Evolutionary conservation across 805 yeast species (phyloP), one percentile per base, ranked within the genome.

Genomic region (Yueomyces sp.): DNA sequence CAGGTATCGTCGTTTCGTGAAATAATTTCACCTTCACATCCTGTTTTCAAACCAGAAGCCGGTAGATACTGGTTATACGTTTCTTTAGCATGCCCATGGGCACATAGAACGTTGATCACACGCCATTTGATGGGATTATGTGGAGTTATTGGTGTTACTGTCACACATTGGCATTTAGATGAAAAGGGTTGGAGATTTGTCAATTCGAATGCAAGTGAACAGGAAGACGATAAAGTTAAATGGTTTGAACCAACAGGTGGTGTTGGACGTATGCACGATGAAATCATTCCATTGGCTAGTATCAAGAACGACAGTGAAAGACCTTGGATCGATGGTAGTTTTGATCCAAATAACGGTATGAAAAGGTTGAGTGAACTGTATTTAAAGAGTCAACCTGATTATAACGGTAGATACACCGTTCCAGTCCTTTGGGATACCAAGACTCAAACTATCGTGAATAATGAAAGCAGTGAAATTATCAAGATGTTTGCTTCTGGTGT

Each of bases 11-110:
- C 60, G n/a, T 86, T 86, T 62, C 71, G 94, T 57, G 74, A 81
- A 55, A 62, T 64, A 28, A 77, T 87, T 39, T 74, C 83, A 2
- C 52, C 72, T 4, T 8, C 38, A n/a, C 84, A 79, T 12, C 73
- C 85, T 11, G 62, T 69, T 47, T 85, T 78, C 59, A 67, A 77
- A n/a, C 85, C 95, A 4, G 95, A 86, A 56, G 70, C 73, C 40
- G 76, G 76, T 46, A 73, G 97, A 54, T 90, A 90, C 59, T 95
- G 88, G 63, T 71, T 87, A 44, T 88, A 83, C 54, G 94, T 86
- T 7, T 82, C 92, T 0, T 69, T 72, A 41, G 95, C 95, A 2
- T 90, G 97, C 64, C 97, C 97, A 3, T 90, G 97, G 76, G 97
- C 96, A 1, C 94, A 85, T 58, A 72, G 97, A 49, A 77, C 88